These are phyloP conservation scores for Globisporangium alternatum DNA, from an alignment of 352 stramenopile genomes.

Conservation along the genomic window DNA sequence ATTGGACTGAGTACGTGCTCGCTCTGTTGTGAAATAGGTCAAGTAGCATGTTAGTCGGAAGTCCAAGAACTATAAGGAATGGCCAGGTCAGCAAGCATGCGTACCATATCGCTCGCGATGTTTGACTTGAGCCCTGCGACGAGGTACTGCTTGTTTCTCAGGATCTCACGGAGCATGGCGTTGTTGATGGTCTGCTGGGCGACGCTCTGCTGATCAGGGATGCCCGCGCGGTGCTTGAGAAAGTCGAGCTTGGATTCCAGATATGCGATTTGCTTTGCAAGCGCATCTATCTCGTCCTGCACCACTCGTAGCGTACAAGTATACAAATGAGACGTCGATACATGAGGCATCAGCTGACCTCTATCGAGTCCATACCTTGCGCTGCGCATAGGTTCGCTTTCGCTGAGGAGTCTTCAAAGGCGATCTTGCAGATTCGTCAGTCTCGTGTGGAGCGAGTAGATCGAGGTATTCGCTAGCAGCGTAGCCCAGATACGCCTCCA, in stretches of 20 bases:
- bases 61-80: not conserved
- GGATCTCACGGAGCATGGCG: conserved; percentile 7
- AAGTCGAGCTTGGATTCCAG: conserved; percentile 8
- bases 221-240: conserved; percentile 6
- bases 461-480: conserved; percentile 2
- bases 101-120: conserved; percentile 3
- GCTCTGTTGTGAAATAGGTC: not conserved
- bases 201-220: conserved; percentile 6
- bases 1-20: conserved; percentile 1
- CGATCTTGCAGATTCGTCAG: not conserved
- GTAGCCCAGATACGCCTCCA: not conserved
- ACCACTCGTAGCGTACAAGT: not conserved
- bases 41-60: not conserved
- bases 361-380: conserved; percentile 4
- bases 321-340: not conserved
- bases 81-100: not conserved
- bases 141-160: conserved; percentile 12
- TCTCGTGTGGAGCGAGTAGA: not conserved
- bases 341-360: not conserved
- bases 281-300: conserved; percentile 6
- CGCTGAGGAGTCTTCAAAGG: not conserved
- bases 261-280: not conserved
- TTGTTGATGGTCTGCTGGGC: conserved; percentile 7
- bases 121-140: conserved; percentile 11
- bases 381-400: conserved; percentile 10